Conservation (phyloP, 1,284 basidiomycete genomes). For the Microbotryum scabiosae region DNA sequence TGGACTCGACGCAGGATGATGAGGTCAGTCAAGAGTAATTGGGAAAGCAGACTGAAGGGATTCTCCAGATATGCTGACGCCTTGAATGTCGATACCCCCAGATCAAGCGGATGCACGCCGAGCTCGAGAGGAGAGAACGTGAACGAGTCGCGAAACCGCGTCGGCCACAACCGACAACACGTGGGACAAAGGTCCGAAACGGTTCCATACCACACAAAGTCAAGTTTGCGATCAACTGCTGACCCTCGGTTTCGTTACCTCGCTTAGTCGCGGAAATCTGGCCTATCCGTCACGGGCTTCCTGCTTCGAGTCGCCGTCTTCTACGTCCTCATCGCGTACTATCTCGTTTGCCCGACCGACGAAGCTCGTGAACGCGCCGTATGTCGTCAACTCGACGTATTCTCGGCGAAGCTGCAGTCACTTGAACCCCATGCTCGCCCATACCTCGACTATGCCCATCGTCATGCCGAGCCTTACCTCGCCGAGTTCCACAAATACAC, state of each 20-base stretch:
- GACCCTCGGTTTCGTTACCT: too few relatives aligned
- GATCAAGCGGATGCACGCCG: slow-evolving; percentile 25
- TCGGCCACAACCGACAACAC: neutral
- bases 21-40: slow-evolving; percentile 3
- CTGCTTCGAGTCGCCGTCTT: slow-evolving; percentile 17
- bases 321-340: slow-evolving; percentile 27
- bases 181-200: neutral
- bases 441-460: slow-evolving; percentile 12
- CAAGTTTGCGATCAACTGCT: too few relatives aligned
- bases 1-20: slow-evolving; percentile 5
- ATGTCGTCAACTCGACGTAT: slow-evolving; percentile 15
- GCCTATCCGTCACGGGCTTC: slow-evolving; percentile 21
- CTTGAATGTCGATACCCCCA: neutral
- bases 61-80: neutral
- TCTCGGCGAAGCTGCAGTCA: neutral
- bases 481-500: neutral
- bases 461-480: slow-evolving; percentile 21
- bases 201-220: too few relatives aligned
- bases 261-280: too few relatives aligned
- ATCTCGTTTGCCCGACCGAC: slow-evolving; percentile 27
- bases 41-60: neutral
- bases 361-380: slow-evolving; percentile 14
- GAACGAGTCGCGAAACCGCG: neutral
- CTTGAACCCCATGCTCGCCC: slow-evolving; percentile 18
- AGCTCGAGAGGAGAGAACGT: slow-evolving; percentile 10